Evolutionary conservation across 2,329 filamentous ascomycete genomes (phyloP).

Genomic region (Stachybotrys chlorohalonatus): DNA sequence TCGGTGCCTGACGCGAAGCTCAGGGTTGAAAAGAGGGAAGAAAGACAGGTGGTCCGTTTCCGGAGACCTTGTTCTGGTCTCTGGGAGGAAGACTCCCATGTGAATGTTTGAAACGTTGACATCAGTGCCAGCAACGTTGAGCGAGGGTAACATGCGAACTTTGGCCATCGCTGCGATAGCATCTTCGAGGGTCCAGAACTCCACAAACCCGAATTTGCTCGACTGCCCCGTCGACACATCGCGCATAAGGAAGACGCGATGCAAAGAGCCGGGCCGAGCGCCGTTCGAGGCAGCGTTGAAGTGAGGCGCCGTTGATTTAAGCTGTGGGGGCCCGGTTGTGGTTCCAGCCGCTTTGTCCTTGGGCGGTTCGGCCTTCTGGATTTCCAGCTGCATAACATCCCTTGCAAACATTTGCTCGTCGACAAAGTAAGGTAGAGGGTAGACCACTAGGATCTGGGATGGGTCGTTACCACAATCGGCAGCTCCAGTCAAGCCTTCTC

Average conservation of each 20-base stretch:
- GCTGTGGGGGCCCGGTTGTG: slow-evolving; percentile 28
- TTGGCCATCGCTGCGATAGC: slow-evolving; percentile 66
- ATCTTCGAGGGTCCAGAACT: slow-evolving; percentile 70
- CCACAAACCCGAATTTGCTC: slow-evolving; percentile 75
- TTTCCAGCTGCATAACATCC: slow-evolving; percentile 64
- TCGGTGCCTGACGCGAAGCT: slow-evolving; percentile 65
- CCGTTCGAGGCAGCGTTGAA: slow-evolving; percentile 53
- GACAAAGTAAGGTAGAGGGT: slow-evolving; percentile 60
- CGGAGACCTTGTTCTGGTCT: slow-evolving; percentile 46
- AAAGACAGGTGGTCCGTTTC: slow-evolving; percentile 59
- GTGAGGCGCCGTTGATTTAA: slow-evolving; percentile 50
- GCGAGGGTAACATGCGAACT: slow-evolving; percentile 62
- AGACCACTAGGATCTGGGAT: slow-evolving; percentile 69
- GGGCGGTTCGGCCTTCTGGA: slow-evolving; percentile 43
- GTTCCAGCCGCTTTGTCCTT: slow-evolving; percentile 31
- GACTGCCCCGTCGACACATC: slow-evolving; percentile 63
- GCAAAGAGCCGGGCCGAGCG: slow-evolving; percentile 64
- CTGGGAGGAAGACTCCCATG: slow-evolving; percentile 74
- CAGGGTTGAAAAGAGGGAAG: slow-evolving; percentile 58
- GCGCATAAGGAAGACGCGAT: slow-evolving; percentile 68
- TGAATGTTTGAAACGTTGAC: slow-evolving; percentile 70
- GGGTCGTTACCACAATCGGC: slow-evolving; percentile 44
- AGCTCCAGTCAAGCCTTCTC: slow-evolving; percentile 33
- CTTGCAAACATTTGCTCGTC: slow-evolving; percentile 64
- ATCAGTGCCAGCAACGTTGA: slow-evolving; percentile 67